These are phyloP conservation scores for Podaxis rugospora DNA, from an alignment of 768 basidiomycete species.

Conservation along the genomic window DNA sequence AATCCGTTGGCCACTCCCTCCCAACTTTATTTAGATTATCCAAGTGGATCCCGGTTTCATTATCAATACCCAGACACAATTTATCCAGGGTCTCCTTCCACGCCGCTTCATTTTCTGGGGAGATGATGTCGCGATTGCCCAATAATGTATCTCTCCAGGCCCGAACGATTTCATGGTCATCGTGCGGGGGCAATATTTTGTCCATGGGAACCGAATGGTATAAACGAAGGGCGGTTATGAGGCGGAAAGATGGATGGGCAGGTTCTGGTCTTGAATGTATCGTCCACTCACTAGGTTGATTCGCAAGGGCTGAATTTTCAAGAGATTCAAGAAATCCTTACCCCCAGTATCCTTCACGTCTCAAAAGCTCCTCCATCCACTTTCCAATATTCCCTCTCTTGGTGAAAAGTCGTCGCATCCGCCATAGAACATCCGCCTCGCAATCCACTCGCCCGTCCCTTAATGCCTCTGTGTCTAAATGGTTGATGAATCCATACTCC, in stretches of 20 bases:
- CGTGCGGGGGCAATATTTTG: conserved; percentile 16
- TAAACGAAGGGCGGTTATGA: conserved; percentile 69
- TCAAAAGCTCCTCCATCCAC: conserved; percentile 50
- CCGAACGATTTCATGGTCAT: conserved; percentile 27
- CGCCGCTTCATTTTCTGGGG: conserved; percentile 42
- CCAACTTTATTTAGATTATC: conserved; percentile 6
- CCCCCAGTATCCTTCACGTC: conserved; percentile 81
- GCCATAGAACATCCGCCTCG: conserved; percentile 61
- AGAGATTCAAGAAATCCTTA: conserved; percentile 26
- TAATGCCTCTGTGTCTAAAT: conserved; percentile 22
- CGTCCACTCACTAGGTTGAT: conserved; percentile 66
- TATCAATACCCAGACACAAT: conserved; percentile 30
- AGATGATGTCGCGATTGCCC: conserved; percentile 41
- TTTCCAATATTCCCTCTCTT: conserved; percentile 32
- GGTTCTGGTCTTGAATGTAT: conserved; percentile 57
- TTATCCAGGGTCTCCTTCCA: conserved; percentile 37
- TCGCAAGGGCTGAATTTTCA: neutral
- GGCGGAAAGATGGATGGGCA: conserved; percentile 75
- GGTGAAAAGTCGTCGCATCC: conserved; percentile 48
- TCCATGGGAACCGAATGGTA: conserved; percentile 42
- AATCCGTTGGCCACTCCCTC: conserved; percentile 2
- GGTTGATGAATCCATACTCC: conserved; percentile 86
- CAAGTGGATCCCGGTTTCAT: conserved; percentile 5
- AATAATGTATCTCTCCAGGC: conserved; percentile 54
- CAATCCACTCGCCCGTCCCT: conserved; percentile 29